Evolutionary conservation across 768 basidiomycete genomes (phyloP), one percentile per base, ranked within the genome.

Genomic region (Daedalea quercina): DNA sequence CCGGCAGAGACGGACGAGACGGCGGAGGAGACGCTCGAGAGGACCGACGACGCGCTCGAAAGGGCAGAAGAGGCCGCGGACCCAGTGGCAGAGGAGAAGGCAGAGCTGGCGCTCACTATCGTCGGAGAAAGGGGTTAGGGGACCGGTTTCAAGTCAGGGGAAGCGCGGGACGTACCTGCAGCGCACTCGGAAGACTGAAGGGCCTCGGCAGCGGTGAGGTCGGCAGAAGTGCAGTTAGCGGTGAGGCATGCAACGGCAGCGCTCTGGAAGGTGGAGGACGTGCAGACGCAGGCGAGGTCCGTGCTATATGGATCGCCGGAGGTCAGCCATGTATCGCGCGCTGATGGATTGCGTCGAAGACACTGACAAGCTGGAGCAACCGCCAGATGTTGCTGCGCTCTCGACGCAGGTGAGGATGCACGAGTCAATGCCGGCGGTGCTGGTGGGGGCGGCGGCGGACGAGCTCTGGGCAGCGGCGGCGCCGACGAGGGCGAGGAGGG

Each of bases 271-370:
- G 53, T 37, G 1, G 49, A 9, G 49, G 65, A 72, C 3, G 66
- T 59, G 64, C 77, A 78, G 24, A 73, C 55, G 49, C 77, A 78
- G 0, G 52, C 0, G 19, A 72, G 48, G 48, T 49, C 24, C 48
- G 35, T 49, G 48, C 48, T 49, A 34, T 17, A 22, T 11, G 46
- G 25, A 26, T 11, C 28, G 28, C 11, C 28, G 3, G n/a, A n/a
- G 25, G 37, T 40, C 31, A 47, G 25, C 19, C 19, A 47, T 12
- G 3, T 6, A 4, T 19, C 24, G 46, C 13, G 26, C 22, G 35
- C 33, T 11, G 9, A 19, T 7, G 33, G 48, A n/a, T 9, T 17
- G 23, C 20, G 48, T 4, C 6, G 28, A 15, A 28, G 34, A 22
- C 33, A 40, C 48, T 4, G 12, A 49, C 48, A 3, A 17, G 48